Percentiles rank a stretch among this genome's conserved stretches.
Conservation (phyloP, 1,284 basidiomycete species). For the Psilocybe mexicana region DNA sequence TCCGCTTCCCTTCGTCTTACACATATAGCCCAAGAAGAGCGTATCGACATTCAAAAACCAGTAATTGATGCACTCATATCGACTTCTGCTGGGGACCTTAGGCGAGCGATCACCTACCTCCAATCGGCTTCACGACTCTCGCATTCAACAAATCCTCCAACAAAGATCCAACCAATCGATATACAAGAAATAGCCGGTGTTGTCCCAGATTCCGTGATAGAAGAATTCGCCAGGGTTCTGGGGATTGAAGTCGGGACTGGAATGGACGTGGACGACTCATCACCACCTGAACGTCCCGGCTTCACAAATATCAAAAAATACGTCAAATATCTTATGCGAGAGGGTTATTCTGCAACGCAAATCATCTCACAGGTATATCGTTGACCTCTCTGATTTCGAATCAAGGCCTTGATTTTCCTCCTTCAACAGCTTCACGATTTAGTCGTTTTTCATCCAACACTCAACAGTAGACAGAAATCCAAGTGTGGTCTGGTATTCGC, state of each 20-base stretch:
- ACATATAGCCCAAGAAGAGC: constrained; percentile 75
- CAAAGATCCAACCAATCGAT: constrained; percentile 70
- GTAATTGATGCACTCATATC: constrained; percentile 76
- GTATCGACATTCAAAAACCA: constrained; percentile 46
- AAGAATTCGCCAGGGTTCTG: constrained; percentile 69
- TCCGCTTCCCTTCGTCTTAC: constrained; percentile 79
- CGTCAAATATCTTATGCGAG: constrained; percentile 77
- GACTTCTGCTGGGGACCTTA: constrained; percentile 90
- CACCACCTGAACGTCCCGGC: constrained; percentile 35
- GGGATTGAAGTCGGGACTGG: constrained; percentile 68
- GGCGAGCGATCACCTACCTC: constrained; percentile 97
- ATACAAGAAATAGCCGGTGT: constrained; percentile 98
- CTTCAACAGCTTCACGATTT: constrained; percentile 78
- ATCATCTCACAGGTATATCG: constrained; percentile 79
- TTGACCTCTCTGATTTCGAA: background rate
- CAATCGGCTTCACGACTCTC: constrained; percentile 93
- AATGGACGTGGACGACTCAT: constrained; percentile 51
- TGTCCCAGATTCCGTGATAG: constrained; percentile 78
- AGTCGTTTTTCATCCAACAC: constrained; percentile 78
- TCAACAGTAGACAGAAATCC: constrained; percentile 84
- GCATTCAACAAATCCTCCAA: constrained; percentile 66
- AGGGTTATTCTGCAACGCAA: constrained; percentile 94
- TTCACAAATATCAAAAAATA: constrained; percentile 77
- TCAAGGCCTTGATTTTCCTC: constrained; percentile 8
- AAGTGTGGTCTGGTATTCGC: constrained; percentile 85